Evolutionary conservation across 495 filamentous ascomycete genomes (phyloP), one percentile per base, ranked within the genome.

Genomic region (Penicillium steckii): DNA sequence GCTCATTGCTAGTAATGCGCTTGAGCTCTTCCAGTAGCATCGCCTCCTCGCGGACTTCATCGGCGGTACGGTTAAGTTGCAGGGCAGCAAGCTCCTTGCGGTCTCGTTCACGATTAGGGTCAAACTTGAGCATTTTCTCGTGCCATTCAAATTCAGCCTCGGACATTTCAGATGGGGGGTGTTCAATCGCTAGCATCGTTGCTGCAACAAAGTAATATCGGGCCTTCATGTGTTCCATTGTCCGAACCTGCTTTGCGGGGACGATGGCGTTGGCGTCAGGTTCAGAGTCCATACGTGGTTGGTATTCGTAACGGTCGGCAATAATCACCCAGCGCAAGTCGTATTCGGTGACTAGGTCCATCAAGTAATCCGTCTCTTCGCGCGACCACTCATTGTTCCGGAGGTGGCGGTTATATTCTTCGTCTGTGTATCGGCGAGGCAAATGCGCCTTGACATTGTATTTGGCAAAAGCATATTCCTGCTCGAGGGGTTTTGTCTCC

Each of bases 321-420:
- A 98, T 90, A n/a, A 98, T 70, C 13, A 91, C 73, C 87, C 94
- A 98, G 48, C 92, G 84, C 38, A 95, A 74, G 57, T 94, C 90
- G 59, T 83, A 95, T 10, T 93, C 85, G 40, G 78, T 75, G 9
- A 78, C 87, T 22, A 93, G 60, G 22, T 82, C 71, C 63, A 97
- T 75, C 51, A 98, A 71, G 61, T 96, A 96, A 61, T 96, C 91
- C 4, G 94, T 97, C 68, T 98, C 94, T 45, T 91, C 87, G 53
- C 86, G 88, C 17, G 88, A 83, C 94, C 94, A 98, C 49, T 91
- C 82, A 24, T 80, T 72, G 59, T 75, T 86, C 57, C 81, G 80
- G 35, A 98, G 66, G 57, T 89, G 81, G 45, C 79, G 70, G 44
- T 86, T 84, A 68, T 98, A 98, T 62, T 95, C 86, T 38, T 89